Percentiles rank a stretch among this genome's conserved stretches.
phyloP scores from a whole-genome alignment of 176 grass and related monocot species.

The Alopecurus myosuroides region DNA sequence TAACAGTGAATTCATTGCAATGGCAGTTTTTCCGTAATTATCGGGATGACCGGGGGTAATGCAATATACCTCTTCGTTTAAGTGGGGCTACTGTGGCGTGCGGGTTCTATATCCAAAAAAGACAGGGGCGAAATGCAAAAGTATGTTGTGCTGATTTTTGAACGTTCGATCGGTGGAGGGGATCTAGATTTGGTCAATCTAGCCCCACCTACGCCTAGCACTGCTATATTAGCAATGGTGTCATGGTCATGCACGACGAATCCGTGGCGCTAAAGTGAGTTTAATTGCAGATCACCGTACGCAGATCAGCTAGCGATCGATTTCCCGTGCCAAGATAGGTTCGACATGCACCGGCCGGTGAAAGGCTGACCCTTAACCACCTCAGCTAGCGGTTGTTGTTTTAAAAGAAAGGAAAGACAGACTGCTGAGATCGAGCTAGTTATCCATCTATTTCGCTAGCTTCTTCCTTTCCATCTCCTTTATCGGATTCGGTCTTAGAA shows the following conservation, averaged over 20 bases:
- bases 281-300: not conserved
- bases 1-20: no score
- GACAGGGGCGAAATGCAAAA: no score
- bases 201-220: no score
- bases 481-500: not conserved
- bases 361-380: conserved; percentile 31
- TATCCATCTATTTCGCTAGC: conserved; percentile 6
- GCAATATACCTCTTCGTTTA: no score
- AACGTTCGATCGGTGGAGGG: no score
- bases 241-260: not conserved
- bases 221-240: not conserved
- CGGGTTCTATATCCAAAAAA: no score
- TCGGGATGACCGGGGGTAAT: no score
- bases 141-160: no score
- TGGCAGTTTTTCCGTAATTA: no score
- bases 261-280: conserved; percentile 11
- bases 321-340: conserved; percentile 29
- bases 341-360: not conserved
- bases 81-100: no score
- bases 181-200: no score
- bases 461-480: not conserved
- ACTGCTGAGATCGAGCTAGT: not conserved
- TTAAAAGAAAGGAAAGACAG: not conserved
- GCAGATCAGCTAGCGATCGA: not conserved
- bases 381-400: not conserved